Evolutionary conservation across 192 early-diverging fungal species (phyloP).

Genomic region (Linderina pennispora): DNA sequence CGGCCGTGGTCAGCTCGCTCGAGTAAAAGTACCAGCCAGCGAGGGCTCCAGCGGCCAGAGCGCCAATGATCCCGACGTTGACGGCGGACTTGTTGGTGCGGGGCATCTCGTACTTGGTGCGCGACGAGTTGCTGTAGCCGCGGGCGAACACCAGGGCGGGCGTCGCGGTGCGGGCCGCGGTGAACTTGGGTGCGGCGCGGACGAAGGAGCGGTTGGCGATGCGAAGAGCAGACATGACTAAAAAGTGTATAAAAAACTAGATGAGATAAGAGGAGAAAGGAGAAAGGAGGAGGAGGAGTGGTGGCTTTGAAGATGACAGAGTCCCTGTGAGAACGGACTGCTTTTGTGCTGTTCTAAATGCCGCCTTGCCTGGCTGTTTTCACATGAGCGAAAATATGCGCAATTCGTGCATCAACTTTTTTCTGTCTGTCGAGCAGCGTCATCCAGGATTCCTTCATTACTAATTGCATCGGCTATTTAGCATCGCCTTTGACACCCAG

Average conservation of each 20-base stretch:
- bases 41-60: slow-evolving; percentile 44
- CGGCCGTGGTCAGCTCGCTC: slow-evolving; percentile 1
- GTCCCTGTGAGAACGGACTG: too few relatives aligned
- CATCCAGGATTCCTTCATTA: too few relatives aligned
- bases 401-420: too few relatives aligned
- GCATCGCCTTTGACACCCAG: too few relatives aligned
- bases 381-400: too few relatives aligned
- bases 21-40: slow-evolving; percentile 50
- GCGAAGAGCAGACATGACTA: slow-evolving; percentile 12
- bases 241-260: background rate
- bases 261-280: background rate
- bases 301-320: too few relatives aligned
- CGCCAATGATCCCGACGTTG: slow-evolving; percentile 23
- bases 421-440: too few relatives aligned
- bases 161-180: background rate
- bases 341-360: too few relatives aligned
- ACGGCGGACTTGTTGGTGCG: slow-evolving; percentile 23
- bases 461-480: too few relatives aligned
- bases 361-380: too few relatives aligned
- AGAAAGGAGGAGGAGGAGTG: background rate
- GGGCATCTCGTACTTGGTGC: slow-evolving; percentile 14
- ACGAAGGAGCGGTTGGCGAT: slow-evolving; percentile 10
- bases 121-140: slow-evolving; percentile 23
- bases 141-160: slow-evolving; percentile 4
- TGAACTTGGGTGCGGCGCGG: background rate